These are phyloP conservation scores for Xylaria flabelliformis DNA, from an alignment of 495 filamentous ascomycete genomes.

Conservation along the genomic window DNA sequence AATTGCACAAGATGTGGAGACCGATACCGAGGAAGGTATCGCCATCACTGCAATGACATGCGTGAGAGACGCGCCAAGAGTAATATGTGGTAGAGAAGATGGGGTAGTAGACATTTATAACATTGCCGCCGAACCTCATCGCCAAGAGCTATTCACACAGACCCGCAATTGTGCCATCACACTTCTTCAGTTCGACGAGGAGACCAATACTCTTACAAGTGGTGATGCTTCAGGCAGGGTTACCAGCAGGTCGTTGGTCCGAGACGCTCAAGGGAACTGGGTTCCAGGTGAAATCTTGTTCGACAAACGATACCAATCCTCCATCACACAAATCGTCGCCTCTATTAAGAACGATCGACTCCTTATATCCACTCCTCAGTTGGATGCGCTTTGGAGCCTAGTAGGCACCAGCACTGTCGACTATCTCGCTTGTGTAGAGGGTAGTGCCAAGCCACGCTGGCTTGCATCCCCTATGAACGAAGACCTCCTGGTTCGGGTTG, in stretches of 20 bases:
- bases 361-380: not conserved
- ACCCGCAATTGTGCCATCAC: not conserved
- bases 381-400: slow-evolving; percentile 3
- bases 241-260: not conserved
- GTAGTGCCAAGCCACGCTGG: not conserved
- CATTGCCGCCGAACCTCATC: not conserved
- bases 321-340: not conserved
- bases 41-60: slow-evolving; percentile 5
- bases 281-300: not conserved
- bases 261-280: not conserved
- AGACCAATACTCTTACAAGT: not conserved
- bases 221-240: not conserved
- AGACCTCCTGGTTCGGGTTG: slow-evolving; percentile 9
- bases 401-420: not conserved
- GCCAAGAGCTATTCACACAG: slow-evolving; percentile 14
- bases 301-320: not conserved
- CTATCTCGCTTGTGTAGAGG: not conserved
- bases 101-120: not conserved
- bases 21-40: not conserved
- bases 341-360: slow-evolving; percentile 4
- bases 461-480: not conserved
- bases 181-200: not conserved
- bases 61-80: not conserved
- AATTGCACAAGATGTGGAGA: not conserved
- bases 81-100: slow-evolving; percentile 9